Conservation (phyloP, 2,329 filamentous ascomycete species). For the Fusarium tricinctum region DNA sequence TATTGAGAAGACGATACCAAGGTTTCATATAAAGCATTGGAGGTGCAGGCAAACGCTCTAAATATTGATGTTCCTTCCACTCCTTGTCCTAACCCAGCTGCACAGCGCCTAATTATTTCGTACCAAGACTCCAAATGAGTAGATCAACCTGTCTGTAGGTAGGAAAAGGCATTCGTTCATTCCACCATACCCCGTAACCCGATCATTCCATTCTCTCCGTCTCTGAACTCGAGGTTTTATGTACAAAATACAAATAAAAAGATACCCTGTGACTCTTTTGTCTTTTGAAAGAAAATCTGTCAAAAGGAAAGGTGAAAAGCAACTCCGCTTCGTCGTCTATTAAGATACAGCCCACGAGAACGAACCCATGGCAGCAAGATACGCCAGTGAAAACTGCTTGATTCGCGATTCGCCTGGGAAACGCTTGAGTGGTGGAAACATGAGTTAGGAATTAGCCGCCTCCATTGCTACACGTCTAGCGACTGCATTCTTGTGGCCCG, state of each 20-base stretch:
- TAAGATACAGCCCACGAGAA: conserved; percentile 27
- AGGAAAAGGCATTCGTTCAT: conserved; percentile 17
- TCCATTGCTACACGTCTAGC: conserved; percentile 51
- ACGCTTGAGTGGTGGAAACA: conserved; percentile 2
- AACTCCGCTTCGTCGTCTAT: conserved; percentile 36
- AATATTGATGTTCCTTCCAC: conserved; percentile 28
- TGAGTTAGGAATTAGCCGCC: conserved; percentile 32
- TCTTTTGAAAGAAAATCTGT: conserved; percentile 24
- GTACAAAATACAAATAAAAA: conserved; percentile 28
- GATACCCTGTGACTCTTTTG: conserved; percentile 23
- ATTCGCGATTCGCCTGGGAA: background rate
- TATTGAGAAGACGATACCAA: background rate
- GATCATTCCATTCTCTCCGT: conserved; percentile 21
- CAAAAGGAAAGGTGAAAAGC: conserved; percentile 23
- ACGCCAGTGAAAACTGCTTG: background rate
- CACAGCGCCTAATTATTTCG: conserved; percentile 37
- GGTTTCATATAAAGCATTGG: background rate
- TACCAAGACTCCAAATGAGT: conserved; percentile 35
- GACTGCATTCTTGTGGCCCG: conserved; percentile 81
- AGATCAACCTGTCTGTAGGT: conserved; percentile 24
- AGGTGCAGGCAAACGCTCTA: conserved; percentile 30
- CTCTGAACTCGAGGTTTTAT: conserved; percentile 25
- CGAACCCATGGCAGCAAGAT: conserved; percentile 2
- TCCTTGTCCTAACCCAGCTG: conserved; percentile 39
- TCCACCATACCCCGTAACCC: conserved; percentile 20